Base-by-base conservation (phyloP, 192 early-diverging fungal genomes). In the Coemansia sp. region DNA sequence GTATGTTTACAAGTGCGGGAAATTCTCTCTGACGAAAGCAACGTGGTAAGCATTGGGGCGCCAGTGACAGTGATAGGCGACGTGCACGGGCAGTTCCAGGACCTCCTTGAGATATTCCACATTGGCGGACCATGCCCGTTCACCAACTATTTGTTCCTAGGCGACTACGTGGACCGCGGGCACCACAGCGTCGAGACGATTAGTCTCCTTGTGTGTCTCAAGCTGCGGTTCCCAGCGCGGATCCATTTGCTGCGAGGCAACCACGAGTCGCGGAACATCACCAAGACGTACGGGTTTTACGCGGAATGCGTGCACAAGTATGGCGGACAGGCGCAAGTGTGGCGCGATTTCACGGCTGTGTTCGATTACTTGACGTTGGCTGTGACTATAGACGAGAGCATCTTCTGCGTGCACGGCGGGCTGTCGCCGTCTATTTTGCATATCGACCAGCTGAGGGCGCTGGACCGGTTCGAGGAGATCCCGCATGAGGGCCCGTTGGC, bases 131-230 rank as follows among this genome's bases (percentile, higher is more conserved):
- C 92, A 65, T 83, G 95, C 20, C 94, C 95, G 50, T 84, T 85
- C 52, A 97, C 94, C 17, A 92, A 92, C 76, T 99, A 99, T 82
- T 91, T 99, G 67, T 99, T 99, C 69, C 95, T 99, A 87, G 97
- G 97, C 41, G 97, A 99, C 81, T 99, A 96, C 75, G 97, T 99
- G 7, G 97, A 99, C 86, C 89, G 97, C 50, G 97, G 97, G n/a
- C 95, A 96, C 81, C 94, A 96, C 83, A 93, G 91, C 83, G 89
- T 98, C 11, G 95, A 98, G 69, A 97, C 95, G 19, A 97, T 98
- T 38, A 86, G 91, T 9, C 80, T 98, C 7, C 82, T 98, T 62
- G 86, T 87, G 1, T 93, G 92, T 66, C 72, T 97, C 2, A 98
- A 98, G 65, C 73, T 98, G 43, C 76, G 94, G 40, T 95, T 92